These are phyloP conservation scores for Miamiensis avidus DNA, from an alignment of 169 alveolate species.

Conservation along the genomic window DNA sequence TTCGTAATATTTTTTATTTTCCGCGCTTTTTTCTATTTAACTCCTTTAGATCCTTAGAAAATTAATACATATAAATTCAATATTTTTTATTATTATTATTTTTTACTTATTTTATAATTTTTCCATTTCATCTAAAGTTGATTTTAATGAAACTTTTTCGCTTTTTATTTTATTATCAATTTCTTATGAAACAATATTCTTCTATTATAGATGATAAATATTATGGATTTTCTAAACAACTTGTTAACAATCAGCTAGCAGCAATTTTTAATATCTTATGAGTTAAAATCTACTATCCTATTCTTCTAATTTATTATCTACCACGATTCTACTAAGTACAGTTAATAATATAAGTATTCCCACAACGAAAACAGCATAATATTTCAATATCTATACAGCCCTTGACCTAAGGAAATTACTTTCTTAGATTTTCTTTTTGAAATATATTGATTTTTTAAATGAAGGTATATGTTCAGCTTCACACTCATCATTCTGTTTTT, in stretches of 20 bases:
- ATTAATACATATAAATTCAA: too few species aligned
- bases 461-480: background rate
- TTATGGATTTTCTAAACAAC: background rate
- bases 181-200: too few species aligned
- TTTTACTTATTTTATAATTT: too few species aligned
- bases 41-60: background rate
- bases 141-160: too few species aligned
- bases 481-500: background rate
- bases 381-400: background rate
- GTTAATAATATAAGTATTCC: background rate
- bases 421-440: background rate
- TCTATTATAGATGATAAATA: too few species aligned
- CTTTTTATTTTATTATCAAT: too few species aligned
- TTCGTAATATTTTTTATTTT: background rate
- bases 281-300: too few species aligned
- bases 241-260: background rate
- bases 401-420: background rate
- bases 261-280: too few species aligned
- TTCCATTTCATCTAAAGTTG: background rate
- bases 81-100: too few species aligned
- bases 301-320: background rate
- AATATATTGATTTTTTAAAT: too few species aligned
- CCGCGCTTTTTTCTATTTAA: background rate
- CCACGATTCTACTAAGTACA: background rate
- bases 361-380: background rate